Base-by-base conservation (phyloP, 108 stramenopile species). In the Stephanodiscus minutulus region DNA sequence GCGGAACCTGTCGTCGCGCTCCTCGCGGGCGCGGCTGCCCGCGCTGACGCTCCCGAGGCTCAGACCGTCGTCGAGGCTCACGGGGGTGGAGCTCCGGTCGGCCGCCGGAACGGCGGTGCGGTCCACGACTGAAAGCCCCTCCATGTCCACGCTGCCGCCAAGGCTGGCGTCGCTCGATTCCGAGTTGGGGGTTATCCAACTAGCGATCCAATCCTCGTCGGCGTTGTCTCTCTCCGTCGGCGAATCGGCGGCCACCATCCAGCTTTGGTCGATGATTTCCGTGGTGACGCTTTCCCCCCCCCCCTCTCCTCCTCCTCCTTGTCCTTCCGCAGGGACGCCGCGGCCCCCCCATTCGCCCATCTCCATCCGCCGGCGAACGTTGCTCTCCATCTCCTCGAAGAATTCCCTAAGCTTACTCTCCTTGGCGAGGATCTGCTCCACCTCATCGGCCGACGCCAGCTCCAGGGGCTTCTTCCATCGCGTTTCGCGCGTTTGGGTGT, bases 381-480 rank as follows among this genome's bases (percentile, higher is more conserved):
- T 96, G 25, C 82, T 66, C 55, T 96, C 96, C 96, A 96, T 96
- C 49, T 82, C 83, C n/a, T 74, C 84, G 82, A 96, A 96, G 79
- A 96, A 96, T 28, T 86, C 86, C 54, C 82, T 77, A 52, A 89
- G 88, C 70, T 82, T 82, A 18, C 72, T 66, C 64, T 96, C 92
- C 67, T 92, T 93, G 37, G 75, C 76, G 44, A 81, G 60, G 46
- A 94, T 91, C 9, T 66, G 82, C 28, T 64, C 27, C 10, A 77
- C 72, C 76, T 96, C 96, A 17, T 73, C 85, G 0, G 72, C 83
- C 5, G 72, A 49, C 20, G 87, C 90, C 57, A 96, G 53, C 65
- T 90, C 90, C 47, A 90, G 39, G 0, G 94, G 94, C 61, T 98
- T 98, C 37, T 92, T 83, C 97, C 97, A 99, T 66, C 92, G 90